phyloP scores from a whole-genome alignment of 225 moss, liverwort and hornwort genomes.

The Straminergon stramineum region DNA sequence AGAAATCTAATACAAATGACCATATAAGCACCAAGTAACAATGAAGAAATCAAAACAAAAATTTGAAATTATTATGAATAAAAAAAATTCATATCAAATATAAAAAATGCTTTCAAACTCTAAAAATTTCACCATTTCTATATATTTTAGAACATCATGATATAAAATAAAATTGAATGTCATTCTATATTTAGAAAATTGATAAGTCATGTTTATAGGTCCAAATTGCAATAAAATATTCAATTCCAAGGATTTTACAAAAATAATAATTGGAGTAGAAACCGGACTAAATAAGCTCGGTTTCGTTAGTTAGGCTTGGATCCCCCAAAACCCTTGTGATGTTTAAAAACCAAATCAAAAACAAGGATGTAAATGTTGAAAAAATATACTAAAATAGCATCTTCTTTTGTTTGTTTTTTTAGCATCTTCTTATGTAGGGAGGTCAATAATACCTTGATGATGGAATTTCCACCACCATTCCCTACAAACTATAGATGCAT shows the following conservation, averaged over 20 bases:
- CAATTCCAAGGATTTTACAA: not conserved
- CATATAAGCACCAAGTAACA: too few species aligned
- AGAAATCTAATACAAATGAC: too few species aligned
- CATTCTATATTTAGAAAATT: too few species aligned
- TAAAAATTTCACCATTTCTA: too few species aligned
- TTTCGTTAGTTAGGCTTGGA: not conserved
- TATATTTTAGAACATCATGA: not conserved
- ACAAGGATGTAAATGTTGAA: not conserved
- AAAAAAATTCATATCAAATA: too few species aligned
- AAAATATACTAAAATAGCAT: not conserved
- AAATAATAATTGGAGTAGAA: not conserved
- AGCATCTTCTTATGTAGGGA: not conserved
- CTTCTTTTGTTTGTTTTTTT: rapidly evolving
- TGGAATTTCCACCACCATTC: not conserved
- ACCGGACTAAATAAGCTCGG: not conserved
- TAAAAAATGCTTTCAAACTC: too few species aligned
- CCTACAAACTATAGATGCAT: too few species aligned
- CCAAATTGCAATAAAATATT: too few species aligned
- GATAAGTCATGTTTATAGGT: too few species aligned
- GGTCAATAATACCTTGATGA: not conserved
- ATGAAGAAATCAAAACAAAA: too few species aligned
- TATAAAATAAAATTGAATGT: not conserved
- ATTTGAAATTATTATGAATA: too few species aligned
- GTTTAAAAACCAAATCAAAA: not conserved
- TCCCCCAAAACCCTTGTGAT: too few species aligned